A percentile compares a stretch with the other conserved stretches of the same genome.
These are phyloP conservation scores for Cetradonia linearis DNA, from an alignment of 495 filamentous ascomycete species.

Conservation along the genomic window DNA sequence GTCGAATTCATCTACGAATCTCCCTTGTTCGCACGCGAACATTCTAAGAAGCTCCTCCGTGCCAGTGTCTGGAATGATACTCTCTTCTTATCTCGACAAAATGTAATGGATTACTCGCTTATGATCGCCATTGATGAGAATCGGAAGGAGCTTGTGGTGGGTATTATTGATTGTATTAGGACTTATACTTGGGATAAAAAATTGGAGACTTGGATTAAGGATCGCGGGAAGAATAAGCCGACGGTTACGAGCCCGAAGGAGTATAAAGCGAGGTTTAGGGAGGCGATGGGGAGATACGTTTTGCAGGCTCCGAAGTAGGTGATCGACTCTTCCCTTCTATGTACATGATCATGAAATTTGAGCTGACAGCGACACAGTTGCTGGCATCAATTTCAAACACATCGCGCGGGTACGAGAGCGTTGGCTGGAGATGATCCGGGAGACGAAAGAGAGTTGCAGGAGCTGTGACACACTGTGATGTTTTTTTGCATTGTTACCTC, in stretches of 20 bases:
- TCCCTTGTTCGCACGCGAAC: conserved; percentile 85
- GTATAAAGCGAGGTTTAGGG: conserved; percentile 90
- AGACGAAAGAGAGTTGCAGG: conserved; percentile 19
- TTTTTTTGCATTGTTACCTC: neutral
- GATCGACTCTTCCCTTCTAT: neutral
- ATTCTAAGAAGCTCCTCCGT: conserved; percentile 79
- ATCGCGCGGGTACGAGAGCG: conserved; percentile 35
- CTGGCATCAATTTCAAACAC: conserved; percentile 61
- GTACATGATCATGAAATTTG: neutral
- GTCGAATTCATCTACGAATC: conserved; percentile 98
- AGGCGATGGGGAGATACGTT: conserved; percentile 92
- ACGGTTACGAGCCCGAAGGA: conserved; percentile 97
- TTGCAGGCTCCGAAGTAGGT: conserved; percentile 51
- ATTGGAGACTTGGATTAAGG: conserved; percentile 97
- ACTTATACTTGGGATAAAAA: conserved; percentile 99
- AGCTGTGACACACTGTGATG: too few species aligned
- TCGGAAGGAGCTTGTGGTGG: conserved; percentile 82
- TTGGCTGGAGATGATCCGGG: conserved; percentile 31
- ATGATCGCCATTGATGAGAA: conserved; percentile 96
- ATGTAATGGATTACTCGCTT: conserved; percentile 98
- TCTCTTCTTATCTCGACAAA: conserved; percentile 77
- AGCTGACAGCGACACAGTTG: conserved; percentile 27
- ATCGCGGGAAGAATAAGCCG: conserved; percentile 77
- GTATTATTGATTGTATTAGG: conserved; percentile 96
- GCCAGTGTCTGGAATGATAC: conserved; percentile 92